Percentiles rank a stretch among this genome's conserved stretches.
Conservation (phyloP, 768 basidiomycete genomes). For the Grammothele lineata region DNA sequence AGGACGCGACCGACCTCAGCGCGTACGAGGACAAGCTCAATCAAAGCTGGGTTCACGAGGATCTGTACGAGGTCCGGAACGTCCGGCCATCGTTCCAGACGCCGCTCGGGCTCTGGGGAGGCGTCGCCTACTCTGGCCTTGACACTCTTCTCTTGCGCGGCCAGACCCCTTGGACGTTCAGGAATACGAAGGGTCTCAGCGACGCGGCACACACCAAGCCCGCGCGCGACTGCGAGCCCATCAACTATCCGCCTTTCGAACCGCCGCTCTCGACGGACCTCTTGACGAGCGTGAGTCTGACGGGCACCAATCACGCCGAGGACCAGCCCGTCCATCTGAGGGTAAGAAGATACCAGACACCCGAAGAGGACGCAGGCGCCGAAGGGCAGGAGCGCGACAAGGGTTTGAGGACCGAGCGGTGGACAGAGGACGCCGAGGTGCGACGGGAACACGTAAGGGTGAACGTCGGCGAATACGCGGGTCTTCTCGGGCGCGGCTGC, state of each 20-base stretch:
- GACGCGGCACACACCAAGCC: slow-evolving; percentile 73
- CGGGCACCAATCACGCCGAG: slow-evolving; percentile 95
- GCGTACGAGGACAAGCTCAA: slow-evolving; percentile 66
- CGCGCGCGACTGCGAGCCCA: slow-evolving; percentile 63
- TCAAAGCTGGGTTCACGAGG: slow-evolving; percentile 79
- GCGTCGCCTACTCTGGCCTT: slow-evolving; percentile 83
- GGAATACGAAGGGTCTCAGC: slow-evolving; percentile 45
- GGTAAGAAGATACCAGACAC: slow-evolving; percentile 41
- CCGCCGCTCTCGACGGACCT: slow-evolving; percentile 91
- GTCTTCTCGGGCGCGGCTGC: slow-evolving; percentile 84
- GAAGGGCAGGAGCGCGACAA: slow-evolving; percentile 21
- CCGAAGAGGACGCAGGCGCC: slow-evolving; percentile 23
- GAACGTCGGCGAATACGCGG: slow-evolving; percentile 80
- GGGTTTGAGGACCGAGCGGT: slow-evolving; percentile 21
- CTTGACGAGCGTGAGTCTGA: slow-evolving; percentile 83
- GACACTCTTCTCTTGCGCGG: slow-evolving; percentile 85
- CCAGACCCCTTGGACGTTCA: slow-evolving; percentile 89
- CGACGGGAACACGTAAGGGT: slow-evolving; percentile 63
- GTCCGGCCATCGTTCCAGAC: slow-evolving; percentile 86
- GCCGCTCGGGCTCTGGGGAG: slow-evolving; percentile 77
- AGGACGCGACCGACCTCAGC: slow-evolving; percentile 55
- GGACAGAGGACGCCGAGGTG: slow-evolving; percentile 38
- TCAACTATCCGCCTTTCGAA: slow-evolving; percentile 83
- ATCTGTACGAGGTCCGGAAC: slow-evolving; percentile 89
- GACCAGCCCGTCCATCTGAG: slow-evolving; percentile 90